phyloP scores from a whole-genome alignment of 202 grass and related monocot species.

The Alloteropsis angusta region DNA sequence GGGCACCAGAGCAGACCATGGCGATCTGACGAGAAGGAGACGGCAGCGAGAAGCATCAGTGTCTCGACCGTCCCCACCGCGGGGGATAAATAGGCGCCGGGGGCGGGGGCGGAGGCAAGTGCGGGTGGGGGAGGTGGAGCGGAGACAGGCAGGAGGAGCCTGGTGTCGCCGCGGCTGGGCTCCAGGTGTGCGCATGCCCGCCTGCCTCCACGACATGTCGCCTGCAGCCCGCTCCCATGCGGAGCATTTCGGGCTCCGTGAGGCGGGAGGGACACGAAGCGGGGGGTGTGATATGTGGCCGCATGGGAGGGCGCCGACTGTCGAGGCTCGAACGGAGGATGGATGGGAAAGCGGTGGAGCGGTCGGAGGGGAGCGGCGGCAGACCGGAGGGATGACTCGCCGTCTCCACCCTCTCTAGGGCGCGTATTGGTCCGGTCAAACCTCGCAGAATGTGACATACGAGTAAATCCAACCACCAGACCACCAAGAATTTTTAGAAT shows the following conservation, averaged over 20 bases:
- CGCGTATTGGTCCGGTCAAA: too few relatives aligned
- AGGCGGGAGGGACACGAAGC: background rate
- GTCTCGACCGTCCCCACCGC: background rate
- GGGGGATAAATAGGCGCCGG: background rate
- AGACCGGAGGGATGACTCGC: too few relatives aligned
- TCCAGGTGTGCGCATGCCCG: conserved; percentile 20
- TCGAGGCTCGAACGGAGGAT: background rate
- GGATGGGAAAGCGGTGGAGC: background rate
- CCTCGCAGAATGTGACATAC: too few relatives aligned
- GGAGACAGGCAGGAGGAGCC: background rate
- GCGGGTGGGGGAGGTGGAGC: background rate
- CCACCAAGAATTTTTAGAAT: too few relatives aligned
- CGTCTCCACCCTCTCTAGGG: too few relatives aligned
- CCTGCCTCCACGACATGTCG: conserved; percentile 29
- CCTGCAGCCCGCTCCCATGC: conserved; percentile 14
- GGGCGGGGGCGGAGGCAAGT: background rate
- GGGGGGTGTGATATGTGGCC: background rate
- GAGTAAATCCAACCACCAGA: too few relatives aligned
- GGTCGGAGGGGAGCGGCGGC: background rate
- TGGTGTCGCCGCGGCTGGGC: conserved; percentile 22
- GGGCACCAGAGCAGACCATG: conserved; percentile 20
- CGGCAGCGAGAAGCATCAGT: background rate
- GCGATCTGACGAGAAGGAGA: background rate
- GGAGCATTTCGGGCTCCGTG: conserved; percentile 8
- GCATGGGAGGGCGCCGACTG: background rate